Evolutionary conservation across 2,329 filamentous ascomycete species (phyloP), one percentile per base, ranked within the genome.

Genomic region (Diaporthe helianthi): DNA sequence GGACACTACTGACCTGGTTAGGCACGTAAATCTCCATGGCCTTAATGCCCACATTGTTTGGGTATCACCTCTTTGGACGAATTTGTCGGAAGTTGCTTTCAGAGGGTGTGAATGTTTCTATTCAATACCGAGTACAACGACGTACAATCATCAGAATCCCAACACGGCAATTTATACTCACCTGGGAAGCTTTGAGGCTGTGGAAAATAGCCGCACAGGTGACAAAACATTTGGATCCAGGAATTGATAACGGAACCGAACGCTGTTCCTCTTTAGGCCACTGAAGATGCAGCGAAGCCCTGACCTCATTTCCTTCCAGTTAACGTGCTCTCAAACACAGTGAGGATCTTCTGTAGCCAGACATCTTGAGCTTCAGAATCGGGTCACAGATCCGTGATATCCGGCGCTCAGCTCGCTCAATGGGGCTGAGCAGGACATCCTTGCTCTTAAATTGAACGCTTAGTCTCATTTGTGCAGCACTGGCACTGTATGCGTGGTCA

Each of bases 21-120:
- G 93, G 93, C 79, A 93, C 92, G 82, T 96, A 96, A 78, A 96
- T 89, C 80, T 95, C 93, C 82, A 95, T 93, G 90, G 92, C 93
- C 85, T 95, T 95, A 80, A 96, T 94, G 87, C 93, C 93, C 82
- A 96, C 91, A 84, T 94, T 95, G 82, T 94, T 89, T 73, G 93
- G 92, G 82, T 92, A 80, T 78, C 91, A 87, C 92, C 94, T 94
- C 70, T 72, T 84, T 83, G 76, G 58, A 15, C 13, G 26, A 53
- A 4, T 49, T 12, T 38, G 15, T 22, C 6, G 61, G 52, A 24
- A 22, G 13, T 12, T 47, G 3, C 7, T 8, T 38, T 4, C 13
- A 38, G 36, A 17, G 36, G 10, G 3, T 1, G 6, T 17, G 17
- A n/a, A n/a, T n/a, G n/a, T n/a, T 38, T 1, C 3, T 4, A 15